These are phyloP conservation scores for Leucosporidium yakuticum DNA, from an alignment of 768 basidiomycete species.

Conservation along the genomic window DNA sequence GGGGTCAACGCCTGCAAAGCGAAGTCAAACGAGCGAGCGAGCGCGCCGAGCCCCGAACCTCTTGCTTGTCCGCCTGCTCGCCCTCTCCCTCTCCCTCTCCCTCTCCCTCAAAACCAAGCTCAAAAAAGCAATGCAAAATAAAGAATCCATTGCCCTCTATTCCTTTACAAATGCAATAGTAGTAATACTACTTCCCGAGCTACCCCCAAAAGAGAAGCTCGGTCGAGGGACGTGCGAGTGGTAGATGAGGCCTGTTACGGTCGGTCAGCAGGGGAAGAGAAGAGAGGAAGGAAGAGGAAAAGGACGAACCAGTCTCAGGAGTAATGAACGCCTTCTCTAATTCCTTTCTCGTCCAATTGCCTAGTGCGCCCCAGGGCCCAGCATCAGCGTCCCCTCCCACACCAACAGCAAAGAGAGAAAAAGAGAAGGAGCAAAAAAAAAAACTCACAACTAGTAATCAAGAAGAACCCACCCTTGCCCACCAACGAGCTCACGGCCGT, in stretches of 20 bases:
- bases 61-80: no score
- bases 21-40: no score
- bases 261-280: neutral
- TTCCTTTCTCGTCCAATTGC: constrained; percentile 48
- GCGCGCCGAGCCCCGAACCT: no score
- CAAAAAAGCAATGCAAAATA: no score
- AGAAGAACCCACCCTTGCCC: constrained; percentile 43
- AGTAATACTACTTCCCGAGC: constrained; percentile 39
- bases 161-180: constrained; percentile 23
- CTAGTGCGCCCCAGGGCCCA: constrained; percentile 1
- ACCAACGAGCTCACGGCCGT: constrained; percentile 41
- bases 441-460: constrained; percentile 44
- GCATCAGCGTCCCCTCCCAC: no score
- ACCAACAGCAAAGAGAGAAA: no score
- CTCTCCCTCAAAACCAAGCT: no score
- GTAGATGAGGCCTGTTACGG: constrained; percentile 35
- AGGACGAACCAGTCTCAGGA: constrained; percentile 38
- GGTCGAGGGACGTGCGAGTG: constrained; percentile 44
- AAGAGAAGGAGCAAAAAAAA: neutral
- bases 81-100: no score
- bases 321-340: constrained; percentile 42
- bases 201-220: constrained; percentile 45
- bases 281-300: constrained; percentile 15
- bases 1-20: no score
- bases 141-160: neutral